These are phyloP conservation scores for Fonsecaea monophora DNA, from an alignment of 2,329 filamentous ascomycete genomes.

Conservation along the genomic window DNA sequence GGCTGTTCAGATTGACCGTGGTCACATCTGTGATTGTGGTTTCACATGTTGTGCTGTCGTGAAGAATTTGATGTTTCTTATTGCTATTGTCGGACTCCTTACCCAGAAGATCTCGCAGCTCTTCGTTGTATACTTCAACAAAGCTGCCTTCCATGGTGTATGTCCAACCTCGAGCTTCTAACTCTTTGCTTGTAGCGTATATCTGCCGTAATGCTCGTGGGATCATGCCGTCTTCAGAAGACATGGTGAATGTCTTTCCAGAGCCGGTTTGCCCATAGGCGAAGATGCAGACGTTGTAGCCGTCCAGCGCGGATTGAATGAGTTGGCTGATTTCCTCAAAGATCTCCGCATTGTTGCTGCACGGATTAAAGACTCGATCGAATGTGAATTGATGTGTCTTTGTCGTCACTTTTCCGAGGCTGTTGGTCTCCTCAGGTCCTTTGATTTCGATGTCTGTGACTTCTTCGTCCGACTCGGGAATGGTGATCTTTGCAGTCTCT, in stretches of 20 bases:
- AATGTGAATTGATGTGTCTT: slow-evolving; percentile 89
- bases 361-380: slow-evolving; percentile 86
- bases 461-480: slow-evolving; percentile 71
- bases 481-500: slow-evolving; percentile 74
- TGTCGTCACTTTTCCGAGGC: slow-evolving; percentile 74
- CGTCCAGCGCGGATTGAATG: slow-evolving; percentile 93
- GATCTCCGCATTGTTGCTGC: slow-evolving; percentile 79
- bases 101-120: slow-evolving; percentile 86
- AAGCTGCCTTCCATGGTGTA: slow-evolving; percentile 96
- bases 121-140: slow-evolving; percentile 98
- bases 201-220: slow-evolving; percentile 92
- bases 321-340: slow-evolving; percentile 97
- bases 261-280: slow-evolving; percentile 98
- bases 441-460: slow-evolving; percentile 85
- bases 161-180: slow-evolving; percentile 90
- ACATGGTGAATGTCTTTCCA: slow-evolving; percentile 98
- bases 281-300: slow-evolving; percentile 98
- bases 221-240: slow-evolving; percentile 89
- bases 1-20: slow-evolving; percentile 76
- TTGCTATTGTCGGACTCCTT: slow-evolving; percentile 75
- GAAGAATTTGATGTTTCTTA: slow-evolving; percentile 87
- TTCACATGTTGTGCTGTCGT: slow-evolving; percentile 81
- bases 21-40: slow-evolving; percentile 83
- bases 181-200: slow-evolving; percentile 80
- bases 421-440: slow-evolving; percentile 83